Base-by-base conservation (phyloP, 129 eudicot species). In the Chrysanthemum lavandulifolium region DNA sequence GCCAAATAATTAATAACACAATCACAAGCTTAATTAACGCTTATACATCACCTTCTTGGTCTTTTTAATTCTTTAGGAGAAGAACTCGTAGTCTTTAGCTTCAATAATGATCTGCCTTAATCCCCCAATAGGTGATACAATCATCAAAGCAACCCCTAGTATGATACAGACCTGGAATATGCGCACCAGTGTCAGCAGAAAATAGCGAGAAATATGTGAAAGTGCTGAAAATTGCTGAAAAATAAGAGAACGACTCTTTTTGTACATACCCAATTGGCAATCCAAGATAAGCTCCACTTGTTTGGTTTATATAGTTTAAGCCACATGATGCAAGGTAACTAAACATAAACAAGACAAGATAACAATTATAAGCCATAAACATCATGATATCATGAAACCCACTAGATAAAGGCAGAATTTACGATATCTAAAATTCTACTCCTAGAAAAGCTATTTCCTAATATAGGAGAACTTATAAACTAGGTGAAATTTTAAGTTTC, bases 321-420 rank as follows among this genome's bases (percentile, higher is more conserved):
- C 94, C 97, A 92, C 83, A 84, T 88, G 59, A 92, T 84, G 77
- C 97, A 92, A 49, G 97, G 96, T 21, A 92, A 87, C 97, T 92
- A 83, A 59, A 67, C 52, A 31, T 60, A 12, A 75, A 40, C 19
- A 75, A 6, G 29, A 73, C 64, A 51, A 14, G 62, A 40, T 12
- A 29, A 64, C 40, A 40, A 21, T 13, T 49, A 18, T 6, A 72
- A 67, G 16, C 13, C 15, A 36, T 70, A 16, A 14, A 52, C 45
- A 9, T 27, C 13, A 18, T 59, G 47, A 68, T 31, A 58, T 29
- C 69, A 67, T 47, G 51, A 13, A 15, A 66, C 21, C 10, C 13
- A 25, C 45, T n/a, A 2, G 11, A 72, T 47, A 67, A 10, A 3
- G 8, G n/a, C n/a, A n/a, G n/a, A n/a, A n/a, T n/a, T n/a, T n/a